A percentile compares a stretch with the other conserved stretches of the same genome.
Conservation (phyloP, 2,329 filamentous ascomycete species). For the Albifimbria verrucaria region DNA sequence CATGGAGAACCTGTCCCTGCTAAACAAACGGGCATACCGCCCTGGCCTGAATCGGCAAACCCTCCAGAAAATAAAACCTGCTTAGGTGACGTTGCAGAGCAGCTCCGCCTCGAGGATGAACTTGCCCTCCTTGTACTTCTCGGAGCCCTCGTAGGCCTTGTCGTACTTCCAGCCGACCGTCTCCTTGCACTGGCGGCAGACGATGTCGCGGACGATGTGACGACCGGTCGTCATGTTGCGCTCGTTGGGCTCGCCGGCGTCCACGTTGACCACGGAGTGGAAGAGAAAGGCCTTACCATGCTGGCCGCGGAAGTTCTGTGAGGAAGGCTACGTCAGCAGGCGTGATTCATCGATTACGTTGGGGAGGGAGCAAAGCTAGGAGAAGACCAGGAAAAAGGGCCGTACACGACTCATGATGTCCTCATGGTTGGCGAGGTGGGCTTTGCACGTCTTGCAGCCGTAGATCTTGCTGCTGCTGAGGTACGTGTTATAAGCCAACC, state of each 20-base stretch:
- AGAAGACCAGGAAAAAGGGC: too few species aligned
- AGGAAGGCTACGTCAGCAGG: too few species aligned
- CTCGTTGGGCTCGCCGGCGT: conserved; percentile 78
- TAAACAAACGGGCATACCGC: too few species aligned
- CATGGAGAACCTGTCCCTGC: too few species aligned
- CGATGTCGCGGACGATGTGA: conserved; percentile 91
- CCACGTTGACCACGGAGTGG: conserved; percentile 89
- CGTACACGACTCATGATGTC: conserved; percentile 94
- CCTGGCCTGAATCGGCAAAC: too few species aligned
- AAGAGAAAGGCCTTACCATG: conserved; percentile 98
- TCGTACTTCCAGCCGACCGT: conserved; percentile 99
- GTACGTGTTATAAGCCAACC: conserved; percentile 88
- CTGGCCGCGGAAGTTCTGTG: conserved; percentile 93
- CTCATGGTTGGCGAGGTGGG: conserved; percentile 90
- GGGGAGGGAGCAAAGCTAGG: background rate
- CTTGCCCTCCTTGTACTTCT: conserved; percentile 99
- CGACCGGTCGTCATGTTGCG: conserved; percentile 97
- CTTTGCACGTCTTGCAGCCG: conserved; percentile 92
- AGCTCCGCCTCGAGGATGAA: conserved; percentile 93
- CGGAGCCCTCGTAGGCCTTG: conserved; percentile 84
- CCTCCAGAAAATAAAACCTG: background rate
- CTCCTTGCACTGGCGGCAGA: conserved; percentile 85
- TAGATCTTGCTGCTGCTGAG: conserved; percentile 84
- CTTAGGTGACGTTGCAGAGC: conserved; percentile 70
- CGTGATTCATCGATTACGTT: background rate